phyloP scores from a whole-genome alignment of 2,329 filamentous ascomycete species.

The Helotiales sp. region DNA sequence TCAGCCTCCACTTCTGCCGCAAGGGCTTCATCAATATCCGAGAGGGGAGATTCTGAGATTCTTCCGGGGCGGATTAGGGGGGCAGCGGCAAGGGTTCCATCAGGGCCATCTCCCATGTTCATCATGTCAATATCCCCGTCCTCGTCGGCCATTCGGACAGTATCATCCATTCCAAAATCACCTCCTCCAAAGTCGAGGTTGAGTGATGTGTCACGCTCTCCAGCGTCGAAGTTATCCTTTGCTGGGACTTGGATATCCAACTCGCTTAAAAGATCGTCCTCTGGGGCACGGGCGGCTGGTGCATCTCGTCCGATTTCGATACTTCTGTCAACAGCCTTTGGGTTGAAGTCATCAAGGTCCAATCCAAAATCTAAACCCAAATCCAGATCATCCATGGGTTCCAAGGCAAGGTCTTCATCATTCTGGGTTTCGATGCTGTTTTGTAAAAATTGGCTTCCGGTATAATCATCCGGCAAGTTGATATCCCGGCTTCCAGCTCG shows the following conservation, averaged over 20 bases:
- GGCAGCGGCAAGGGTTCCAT: slow-evolving; percentile 54
- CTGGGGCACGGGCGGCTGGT: slow-evolving; percentile 67
- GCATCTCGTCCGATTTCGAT: slow-evolving; percentile 93
- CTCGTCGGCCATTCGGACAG: slow-evolving; percentile 63
- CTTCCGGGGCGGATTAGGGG: slow-evolving; percentile 59
- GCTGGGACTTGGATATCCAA: slow-evolving; percentile 60
- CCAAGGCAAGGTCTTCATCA: slow-evolving; percentile 62
- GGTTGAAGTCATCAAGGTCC: slow-evolving; percentile 48
- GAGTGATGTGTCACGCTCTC: slow-evolving; percentile 59
- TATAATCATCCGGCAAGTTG: slow-evolving; percentile 70
- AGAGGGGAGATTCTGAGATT: slow-evolving; percentile 73
- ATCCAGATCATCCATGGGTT: slow-evolving; percentile 66
- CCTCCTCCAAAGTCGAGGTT: slow-evolving; percentile 54
- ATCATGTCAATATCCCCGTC: slow-evolving; percentile 70
- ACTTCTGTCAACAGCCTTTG: slow-evolving; percentile 57
- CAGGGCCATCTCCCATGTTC: slow-evolving; percentile 64
- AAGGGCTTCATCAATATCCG: slow-evolving; percentile 69
- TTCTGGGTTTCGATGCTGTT: slow-evolving; percentile 56
- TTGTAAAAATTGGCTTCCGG: slow-evolving; percentile 81
- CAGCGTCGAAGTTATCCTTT: slow-evolving; percentile 58
- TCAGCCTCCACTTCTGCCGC: slow-evolving; percentile 64
- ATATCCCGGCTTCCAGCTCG: slow-evolving; percentile 67
- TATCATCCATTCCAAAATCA: slow-evolving; percentile 48
- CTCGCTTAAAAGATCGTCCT: slow-evolving; percentile 71
- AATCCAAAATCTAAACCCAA: slow-evolving; percentile 77